Percentiles rank a stretch among this genome's conserved stretches.
phyloP scores from a whole-genome alignment of 129 eudicot species.

The Smallanthus sonchifolius region DNA sequence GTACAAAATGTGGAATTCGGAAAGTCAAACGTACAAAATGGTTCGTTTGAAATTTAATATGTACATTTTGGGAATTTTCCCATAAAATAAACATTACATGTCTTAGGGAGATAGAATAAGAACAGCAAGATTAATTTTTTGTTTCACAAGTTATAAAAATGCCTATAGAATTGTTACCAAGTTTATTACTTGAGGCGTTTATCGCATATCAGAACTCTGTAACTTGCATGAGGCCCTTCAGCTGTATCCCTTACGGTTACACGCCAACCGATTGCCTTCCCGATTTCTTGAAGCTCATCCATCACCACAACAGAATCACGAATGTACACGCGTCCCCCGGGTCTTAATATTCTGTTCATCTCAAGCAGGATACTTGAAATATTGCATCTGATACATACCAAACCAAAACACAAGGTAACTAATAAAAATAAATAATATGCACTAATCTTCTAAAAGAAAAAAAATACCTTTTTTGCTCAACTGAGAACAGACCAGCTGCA shows the following conservation, averaged over 20 bases:
- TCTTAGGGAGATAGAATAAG: not conserved
- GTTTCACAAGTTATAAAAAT: not conserved
- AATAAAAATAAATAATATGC: not conserved
- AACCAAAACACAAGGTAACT: not conserved
- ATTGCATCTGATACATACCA: slow-evolving; percentile 56
- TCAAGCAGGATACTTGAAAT: slow-evolving; percentile 83
- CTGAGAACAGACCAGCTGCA: slow-evolving; percentile 85
- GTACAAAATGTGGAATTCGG: too few relatives aligned
- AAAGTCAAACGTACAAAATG: too few relatives aligned
- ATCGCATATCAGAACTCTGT: slow-evolving; percentile 57
- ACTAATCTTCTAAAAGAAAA: not conserved
- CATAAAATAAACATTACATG: not conserved
- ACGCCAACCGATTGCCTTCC: slow-evolving; percentile 88
- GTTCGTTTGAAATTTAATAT: too few relatives aligned
- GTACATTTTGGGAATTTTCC: too few relatives aligned
- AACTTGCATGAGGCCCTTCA: slow-evolving; percentile 96
- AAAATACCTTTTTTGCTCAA: slow-evolving; percentile 74
- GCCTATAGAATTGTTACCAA: not conserved
- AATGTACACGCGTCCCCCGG: slow-evolving; percentile 86
- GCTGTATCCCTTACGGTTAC: slow-evolving; percentile 60
- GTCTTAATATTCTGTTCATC: slow-evolving; percentile 91
- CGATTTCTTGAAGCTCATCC: slow-evolving; percentile 80
- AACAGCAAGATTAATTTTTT: not conserved
- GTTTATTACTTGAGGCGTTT: slow-evolving; percentile 42
- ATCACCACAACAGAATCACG: slow-evolving; percentile 67